Conservation (phyloP, 257 asterid genomes). For the Dorcoceras hygrometricum region DNA sequence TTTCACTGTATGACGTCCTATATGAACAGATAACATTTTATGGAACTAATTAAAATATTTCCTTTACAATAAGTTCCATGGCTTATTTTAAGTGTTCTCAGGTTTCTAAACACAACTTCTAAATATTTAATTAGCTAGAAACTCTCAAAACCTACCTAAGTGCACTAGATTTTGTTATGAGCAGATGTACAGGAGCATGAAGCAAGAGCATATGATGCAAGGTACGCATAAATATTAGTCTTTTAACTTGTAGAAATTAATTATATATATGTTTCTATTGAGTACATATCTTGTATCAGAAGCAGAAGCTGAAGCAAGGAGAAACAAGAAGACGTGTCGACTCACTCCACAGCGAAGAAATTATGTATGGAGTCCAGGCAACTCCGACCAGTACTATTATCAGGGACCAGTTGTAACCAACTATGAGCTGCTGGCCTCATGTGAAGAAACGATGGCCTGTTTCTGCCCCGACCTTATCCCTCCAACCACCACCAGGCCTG, state of each 20-base stretch:
- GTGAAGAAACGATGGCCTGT: not conserved
- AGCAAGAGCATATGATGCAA: constrained; percentile 53
- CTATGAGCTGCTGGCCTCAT: constrained; percentile 13
- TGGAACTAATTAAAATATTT: not conserved
- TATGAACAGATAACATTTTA: too few species aligned
- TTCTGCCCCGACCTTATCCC: constrained; percentile 5
- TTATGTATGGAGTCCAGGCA: not conserved
- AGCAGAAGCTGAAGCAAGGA: constrained; percentile 18
- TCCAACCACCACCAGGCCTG: not conserved
- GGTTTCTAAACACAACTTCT: too few species aligned
- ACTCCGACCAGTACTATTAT: not conserved
- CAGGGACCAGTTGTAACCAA: not conserved
- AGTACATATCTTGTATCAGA: constrained; percentile 15
- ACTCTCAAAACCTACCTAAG: too few species aligned
- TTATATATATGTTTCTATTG: not conserved
- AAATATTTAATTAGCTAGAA: too few species aligned
- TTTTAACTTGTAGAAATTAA: not conserved
- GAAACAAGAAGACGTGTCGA: constrained; percentile 25
- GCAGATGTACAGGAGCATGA: constrained; percentile 83
- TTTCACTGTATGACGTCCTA: constrained; percentile 16
- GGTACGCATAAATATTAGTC: constrained; percentile 35
- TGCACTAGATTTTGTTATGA: constrained; percentile 21
- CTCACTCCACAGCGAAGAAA: constrained; percentile 7
- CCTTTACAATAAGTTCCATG: not conserved
- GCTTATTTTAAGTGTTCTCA: too few species aligned